Conservation (phyloP, 2,329 filamentous ascomycete genomes). For the Colletotrichum lini region DNA sequence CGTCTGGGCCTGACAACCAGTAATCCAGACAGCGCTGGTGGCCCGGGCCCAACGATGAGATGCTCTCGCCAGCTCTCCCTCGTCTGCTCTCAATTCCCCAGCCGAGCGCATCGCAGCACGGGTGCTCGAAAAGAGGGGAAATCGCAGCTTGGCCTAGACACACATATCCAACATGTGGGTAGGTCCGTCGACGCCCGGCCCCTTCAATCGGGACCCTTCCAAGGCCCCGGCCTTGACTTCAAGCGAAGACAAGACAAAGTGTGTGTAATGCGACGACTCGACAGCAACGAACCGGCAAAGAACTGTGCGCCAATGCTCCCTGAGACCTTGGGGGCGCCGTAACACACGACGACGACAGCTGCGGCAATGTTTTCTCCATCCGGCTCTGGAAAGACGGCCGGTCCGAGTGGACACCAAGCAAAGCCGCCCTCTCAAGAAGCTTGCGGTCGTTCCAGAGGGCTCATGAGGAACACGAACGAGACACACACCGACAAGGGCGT, state of each 20-base stretch:
- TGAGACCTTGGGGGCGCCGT: not conserved
- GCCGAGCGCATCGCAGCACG: constrained; percentile 1
- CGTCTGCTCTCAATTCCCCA: not conserved
- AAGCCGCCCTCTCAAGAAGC: not conserved
- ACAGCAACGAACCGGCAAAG: constrained; percentile 5
- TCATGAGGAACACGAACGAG: not conserved
- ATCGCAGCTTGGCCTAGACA: constrained; percentile 9
- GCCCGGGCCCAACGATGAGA: not conserved
- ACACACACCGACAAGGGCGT: constrained; percentile 1
- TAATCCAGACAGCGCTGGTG: constrained; percentile 1
- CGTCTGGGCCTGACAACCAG: not conserved
- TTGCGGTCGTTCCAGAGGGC: constrained; percentile 3
- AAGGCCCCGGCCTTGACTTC: constrained; percentile 11
- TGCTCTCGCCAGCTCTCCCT: constrained; percentile 1
- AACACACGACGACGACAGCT: not conserved
- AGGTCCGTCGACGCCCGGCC: constrained; percentile 8
- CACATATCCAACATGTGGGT: constrained; percentile 4
- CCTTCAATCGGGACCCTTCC: constrained; percentile 15
- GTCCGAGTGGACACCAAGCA: constrained; percentile 22
- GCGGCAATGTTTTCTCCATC: constrained; percentile 1
- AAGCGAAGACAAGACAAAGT: constrained; percentile 32
- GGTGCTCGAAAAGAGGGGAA: not conserved
- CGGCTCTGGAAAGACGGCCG: constrained; percentile 22
- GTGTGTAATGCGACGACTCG: constrained; percentile 10
- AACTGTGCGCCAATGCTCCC: constrained; percentile 27